Percentiles rank a stretch among this genome's conserved stretches.
phyloP scores from a whole-genome alignment of 306 rosid species.

The Ormosia semicastrata region DNA sequence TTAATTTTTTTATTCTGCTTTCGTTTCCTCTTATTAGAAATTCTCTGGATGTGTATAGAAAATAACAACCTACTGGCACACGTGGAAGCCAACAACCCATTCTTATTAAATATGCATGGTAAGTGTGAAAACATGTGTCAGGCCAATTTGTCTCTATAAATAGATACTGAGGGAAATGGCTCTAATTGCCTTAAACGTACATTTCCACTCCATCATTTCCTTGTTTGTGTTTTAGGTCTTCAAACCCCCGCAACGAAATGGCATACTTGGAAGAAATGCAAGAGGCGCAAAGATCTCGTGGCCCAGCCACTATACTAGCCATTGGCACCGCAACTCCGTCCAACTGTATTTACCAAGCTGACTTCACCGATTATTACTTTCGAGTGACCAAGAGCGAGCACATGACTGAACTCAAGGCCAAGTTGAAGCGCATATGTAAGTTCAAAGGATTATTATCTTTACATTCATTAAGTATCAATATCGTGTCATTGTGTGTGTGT shows the following conservation, averaged over 20 bases:
- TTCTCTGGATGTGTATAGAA: background rate
- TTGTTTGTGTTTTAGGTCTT: background rate
- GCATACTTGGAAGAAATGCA: conserved; percentile 19
- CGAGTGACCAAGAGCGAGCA: conserved; percentile 33
- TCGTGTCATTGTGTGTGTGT: background rate
- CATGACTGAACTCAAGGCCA: conserved; percentile 35
- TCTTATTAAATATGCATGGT: background rate
- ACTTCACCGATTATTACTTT: conserved; percentile 42
- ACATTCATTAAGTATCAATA: background rate
- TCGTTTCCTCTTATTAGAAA: too few relatives aligned
- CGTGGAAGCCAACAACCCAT: conserved; percentile 14
- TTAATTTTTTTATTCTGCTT: too few relatives aligned
- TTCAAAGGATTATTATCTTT: background rate
- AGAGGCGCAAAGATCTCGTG: conserved; percentile 25
- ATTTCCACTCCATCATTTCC: background rate
- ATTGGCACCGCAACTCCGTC: conserved; percentile 42
- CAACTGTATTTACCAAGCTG: conserved; percentile 29
- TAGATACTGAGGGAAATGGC: background rate
- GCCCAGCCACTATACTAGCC: conserved; percentile 38
- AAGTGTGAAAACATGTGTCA: background rate
- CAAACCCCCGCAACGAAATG: background rate
- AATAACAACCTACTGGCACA: background rate
- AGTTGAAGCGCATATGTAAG: conserved; percentile 46
- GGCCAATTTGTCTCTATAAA: background rate
- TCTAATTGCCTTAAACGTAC: background rate